A percentile compares a stretch with the other conserved stretches of the same genome.
These are phyloP conservation scores for Pyrus communis DNA, from an alignment of 306 rosid species.

Conservation along the genomic window DNA sequence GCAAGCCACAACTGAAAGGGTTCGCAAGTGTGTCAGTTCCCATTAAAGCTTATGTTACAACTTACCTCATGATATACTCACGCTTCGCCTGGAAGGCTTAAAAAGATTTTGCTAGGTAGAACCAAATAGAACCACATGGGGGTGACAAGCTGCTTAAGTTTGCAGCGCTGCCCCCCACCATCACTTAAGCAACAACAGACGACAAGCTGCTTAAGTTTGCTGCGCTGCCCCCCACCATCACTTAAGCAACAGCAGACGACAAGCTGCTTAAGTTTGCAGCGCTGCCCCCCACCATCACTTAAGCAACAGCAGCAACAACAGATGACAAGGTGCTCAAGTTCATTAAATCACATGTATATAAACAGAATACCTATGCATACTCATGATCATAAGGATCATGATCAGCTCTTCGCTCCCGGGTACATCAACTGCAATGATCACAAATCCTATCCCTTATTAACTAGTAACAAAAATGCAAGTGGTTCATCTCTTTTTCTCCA, in stretches of 20 bases:
- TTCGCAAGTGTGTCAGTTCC: neutral
- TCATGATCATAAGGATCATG: too few species aligned
- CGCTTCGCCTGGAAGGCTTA: neutral
- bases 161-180: neutral
- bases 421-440: neutral
- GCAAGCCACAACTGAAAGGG: neutral
- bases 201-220: neutral
- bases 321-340: neutral
- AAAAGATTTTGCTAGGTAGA: neutral
- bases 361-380: neutral
- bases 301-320: neutral
- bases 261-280: neutral
- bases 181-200: neutral
- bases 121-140: neutral
- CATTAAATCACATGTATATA: neutral
- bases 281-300: neutral
- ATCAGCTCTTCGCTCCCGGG: neutral
- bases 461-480: neutral
- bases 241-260: neutral
- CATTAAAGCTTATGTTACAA: neutral
- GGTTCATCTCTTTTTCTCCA: neutral
- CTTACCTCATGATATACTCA: neutral
- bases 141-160: neutral
- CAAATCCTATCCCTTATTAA: neutral
- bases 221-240: neutral